Evolutionary conservation across 2,329 filamentous ascomycete species (phyloP).

Genomic region (Xylariaceae sp.): DNA sequence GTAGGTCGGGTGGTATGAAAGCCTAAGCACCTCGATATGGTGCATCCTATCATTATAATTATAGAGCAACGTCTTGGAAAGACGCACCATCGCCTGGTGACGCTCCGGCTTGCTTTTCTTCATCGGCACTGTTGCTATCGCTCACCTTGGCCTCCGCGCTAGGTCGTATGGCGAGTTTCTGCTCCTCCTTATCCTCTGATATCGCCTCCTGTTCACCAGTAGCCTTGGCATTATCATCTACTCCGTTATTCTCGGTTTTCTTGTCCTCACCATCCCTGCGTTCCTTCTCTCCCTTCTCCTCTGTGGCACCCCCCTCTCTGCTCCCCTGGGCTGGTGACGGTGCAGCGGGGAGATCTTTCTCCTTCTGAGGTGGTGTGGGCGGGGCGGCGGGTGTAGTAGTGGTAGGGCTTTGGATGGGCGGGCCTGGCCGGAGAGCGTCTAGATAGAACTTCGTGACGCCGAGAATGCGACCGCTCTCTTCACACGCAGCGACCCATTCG

Average conservation of each 20-base stretch:
- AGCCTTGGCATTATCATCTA: constrained; percentile 25
- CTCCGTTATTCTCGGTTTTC: constrained; percentile 31
- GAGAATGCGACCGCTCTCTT: constrained; percentile 84
- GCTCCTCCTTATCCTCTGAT: constrained; percentile 49
- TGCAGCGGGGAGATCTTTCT: constrained; percentile 29
- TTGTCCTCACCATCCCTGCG: constrained; percentile 24
- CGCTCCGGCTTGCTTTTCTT: constrained; percentile 38
- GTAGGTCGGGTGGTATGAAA: not conserved
- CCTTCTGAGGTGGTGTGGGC: constrained; percentile 14
- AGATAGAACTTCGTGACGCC: constrained; percentile 95
- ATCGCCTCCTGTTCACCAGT: constrained; percentile 51
- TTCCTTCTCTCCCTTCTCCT: constrained; percentile 18
- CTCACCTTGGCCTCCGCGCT: constrained; percentile 30
- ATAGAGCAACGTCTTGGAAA: constrained; percentile 61
- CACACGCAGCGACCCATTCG: constrained; percentile 97
- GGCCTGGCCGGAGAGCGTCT: constrained; percentile 59
- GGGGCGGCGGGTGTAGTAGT: constrained; percentile 23
- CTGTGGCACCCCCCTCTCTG: constrained; percentile 15
- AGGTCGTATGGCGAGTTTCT: constrained; percentile 48
- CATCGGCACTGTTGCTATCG: constrained; percentile 28
- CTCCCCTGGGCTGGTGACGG: constrained; percentile 20
- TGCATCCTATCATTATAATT: constrained; percentile 15
- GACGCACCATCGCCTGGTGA: constrained; percentile 51
- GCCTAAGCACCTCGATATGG: constrained; percentile 18
- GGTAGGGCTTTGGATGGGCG: constrained; percentile 32